Base-by-base conservation (phyloP, 495 filamentous ascomycete species). In the Staphylotrichum tortipilum region DNA sequence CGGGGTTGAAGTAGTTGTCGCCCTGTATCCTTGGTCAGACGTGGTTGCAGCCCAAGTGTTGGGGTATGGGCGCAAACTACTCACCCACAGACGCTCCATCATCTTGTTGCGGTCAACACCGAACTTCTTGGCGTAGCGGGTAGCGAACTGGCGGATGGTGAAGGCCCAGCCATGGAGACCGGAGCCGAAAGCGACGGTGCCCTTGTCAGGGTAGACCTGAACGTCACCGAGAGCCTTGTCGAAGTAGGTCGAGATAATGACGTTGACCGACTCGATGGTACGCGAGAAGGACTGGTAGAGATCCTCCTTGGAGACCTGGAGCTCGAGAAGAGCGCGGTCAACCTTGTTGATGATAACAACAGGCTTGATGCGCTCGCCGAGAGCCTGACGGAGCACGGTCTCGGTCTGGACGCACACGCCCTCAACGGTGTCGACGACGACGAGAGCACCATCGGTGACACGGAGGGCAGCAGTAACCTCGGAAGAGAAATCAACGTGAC, bases 261-360 rank as follows among this genome's bases (percentile, higher is more conserved):
- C 92, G 80, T 99, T 99, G 61, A 99, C 92, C 60, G 92, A 97
- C 83, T 99, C 92, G 58, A 99, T 87, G 66, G 92, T 96, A 83
- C 92, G 85, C 37, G 88, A 87, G 82, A 99, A 99, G 61, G 92
- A 94, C 78, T 97, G 94, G 83, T 95, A 99, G 52, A 99, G 78
- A 66, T 99, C 94, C 76, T 99, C 92, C 84, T 97, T 95, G 69
- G 82, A 82, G 64, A 95, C 81, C 75, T 99, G 92, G 53, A 99
- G 82, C 76, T 99, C 92, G 65, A 97, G 86, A 66, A 99, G 85
- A 67, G 92, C 88, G 78, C 92, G 92, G 71, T 99, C 92, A 68
- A 99, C 92, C 82, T 99, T 99, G 86, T 99, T 99, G 80, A 99
- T 94, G 73, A 94, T 86, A 65, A 90, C 79, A 66, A 99, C 94